A percentile compares a stretch with the other conserved stretches of the same genome.
phyloP scores from a whole-genome alignment of 345 rosid species.

The Pelargonium nanum region DNA sequence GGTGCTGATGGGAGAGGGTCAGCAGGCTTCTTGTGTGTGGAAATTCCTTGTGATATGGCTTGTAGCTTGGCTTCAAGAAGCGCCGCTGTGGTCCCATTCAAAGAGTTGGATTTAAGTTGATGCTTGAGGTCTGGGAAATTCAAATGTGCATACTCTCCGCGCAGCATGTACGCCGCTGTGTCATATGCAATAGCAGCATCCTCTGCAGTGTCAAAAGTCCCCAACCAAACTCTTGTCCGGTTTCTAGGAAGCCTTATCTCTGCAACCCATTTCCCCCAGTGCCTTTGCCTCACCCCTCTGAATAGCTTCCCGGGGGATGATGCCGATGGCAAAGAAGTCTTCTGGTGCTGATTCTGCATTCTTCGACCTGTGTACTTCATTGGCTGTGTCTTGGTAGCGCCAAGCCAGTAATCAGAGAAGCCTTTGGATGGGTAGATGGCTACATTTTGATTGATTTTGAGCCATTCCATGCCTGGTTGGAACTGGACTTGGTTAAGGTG shows the following conservation, averaged over 20 bases:
- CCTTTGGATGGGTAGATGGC: constrained; percentile 27
- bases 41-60: constrained; percentile 40
- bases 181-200: constrained; percentile 92
- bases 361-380: constrained; percentile 47
- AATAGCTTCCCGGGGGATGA: constrained; percentile 50
- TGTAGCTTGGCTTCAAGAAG: constrained; percentile 66
- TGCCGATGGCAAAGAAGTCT: constrained; percentile 14
- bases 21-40: constrained; percentile 10
- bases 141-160: constrained; percentile 26
- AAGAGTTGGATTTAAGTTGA: constrained; percentile 35
- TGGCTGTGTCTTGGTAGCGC: constrained; percentile 55
- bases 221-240: constrained; percentile 93
- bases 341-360: constrained; percentile 23
- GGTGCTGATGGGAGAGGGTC: constrained; percentile 9
- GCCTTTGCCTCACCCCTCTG: constrained; percentile 93
- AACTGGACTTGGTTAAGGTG: constrained; percentile 17
- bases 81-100: constrained; percentile 39
- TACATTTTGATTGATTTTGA: constrained; percentile 29
- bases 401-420: constrained; percentile 40
- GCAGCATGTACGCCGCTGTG: constrained; percentile 74
- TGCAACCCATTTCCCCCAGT: constrained; percentile 99
- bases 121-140: constrained; percentile 31
- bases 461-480: constrained; percentile 30
- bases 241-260: constrained; percentile 90
- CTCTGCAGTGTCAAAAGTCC: constrained; percentile 87